Conservation (phyloP, 805 yeast genomes). For the Zygosaccharomyces siamensis region DNA sequence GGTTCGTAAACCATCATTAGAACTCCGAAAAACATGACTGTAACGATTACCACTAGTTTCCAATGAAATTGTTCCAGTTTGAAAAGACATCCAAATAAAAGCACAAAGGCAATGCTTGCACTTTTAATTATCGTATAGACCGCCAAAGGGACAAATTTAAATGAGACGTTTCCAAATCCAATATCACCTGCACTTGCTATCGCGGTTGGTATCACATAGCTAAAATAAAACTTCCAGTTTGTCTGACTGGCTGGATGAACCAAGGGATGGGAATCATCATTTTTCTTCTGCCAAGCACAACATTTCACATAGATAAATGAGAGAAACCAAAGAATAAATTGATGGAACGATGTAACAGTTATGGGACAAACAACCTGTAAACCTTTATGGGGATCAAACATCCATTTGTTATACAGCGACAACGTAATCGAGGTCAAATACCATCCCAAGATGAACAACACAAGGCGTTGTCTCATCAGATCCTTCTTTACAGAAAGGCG, state of each 20-base stretch:
- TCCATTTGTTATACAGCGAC: slow-evolving; percentile 90
- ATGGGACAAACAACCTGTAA: slow-evolving; percentile 80
- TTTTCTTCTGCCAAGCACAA: not conserved
- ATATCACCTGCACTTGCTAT: slow-evolving; percentile 88
- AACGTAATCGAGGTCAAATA: slow-evolving; percentile 63
- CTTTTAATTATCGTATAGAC: slow-evolving; percentile 93
- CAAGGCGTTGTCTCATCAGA: slow-evolving; percentile 10
- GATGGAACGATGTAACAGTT: slow-evolving; percentile 80
- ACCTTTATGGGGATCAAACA: slow-evolving; percentile 71
- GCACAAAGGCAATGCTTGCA: slow-evolving; percentile 79
- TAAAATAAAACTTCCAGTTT: slow-evolving; percentile 40
- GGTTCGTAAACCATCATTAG: slow-evolving; percentile 74
- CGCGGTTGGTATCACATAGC: slow-evolving; percentile 75
- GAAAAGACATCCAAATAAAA: slow-evolving; percentile 80
- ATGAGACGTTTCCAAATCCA: slow-evolving; percentile 84
- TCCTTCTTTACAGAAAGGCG: not conserved
- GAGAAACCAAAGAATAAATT: slow-evolving; percentile 57
- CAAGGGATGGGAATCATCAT: not conserved
- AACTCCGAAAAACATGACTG: slow-evolving; percentile 79
- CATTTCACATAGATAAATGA: slow-evolving; percentile 39
- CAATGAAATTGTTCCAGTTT: slow-evolving; percentile 68
- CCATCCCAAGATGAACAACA: slow-evolving; percentile 49
- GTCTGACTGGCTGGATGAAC: not conserved
- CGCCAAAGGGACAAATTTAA: slow-evolving; percentile 71
- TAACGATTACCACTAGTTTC: slow-evolving; percentile 63